Conservation (phyloP, 441 rosid genomes). For the Mallotus japonicus region DNA sequence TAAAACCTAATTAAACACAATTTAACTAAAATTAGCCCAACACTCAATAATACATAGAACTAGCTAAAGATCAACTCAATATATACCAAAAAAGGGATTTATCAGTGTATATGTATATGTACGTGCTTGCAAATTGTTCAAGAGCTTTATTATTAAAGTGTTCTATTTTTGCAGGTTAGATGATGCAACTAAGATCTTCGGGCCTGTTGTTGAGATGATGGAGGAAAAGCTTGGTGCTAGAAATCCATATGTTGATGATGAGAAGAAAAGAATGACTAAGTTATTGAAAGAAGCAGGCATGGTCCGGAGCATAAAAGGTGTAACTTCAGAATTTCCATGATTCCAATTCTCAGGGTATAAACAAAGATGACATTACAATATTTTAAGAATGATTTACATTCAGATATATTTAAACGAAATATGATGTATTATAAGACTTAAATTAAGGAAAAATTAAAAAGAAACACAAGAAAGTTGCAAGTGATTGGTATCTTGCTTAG, state of each 20-base stretch:
- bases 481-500: conserved; percentile 4
- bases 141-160: neutral
- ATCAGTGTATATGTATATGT: neutral
- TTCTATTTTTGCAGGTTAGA: conserved; percentile 55
- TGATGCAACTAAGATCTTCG: conserved; percentile 37
- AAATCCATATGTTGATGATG: conserved; percentile 79
- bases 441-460: conserved; percentile 21
- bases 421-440: conserved; percentile 34
- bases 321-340: conserved; percentile 80
- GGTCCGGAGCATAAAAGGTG: conserved; percentile 59
- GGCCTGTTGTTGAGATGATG: conserved; percentile 64
- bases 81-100: too few species aligned
- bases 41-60: too few species aligned
- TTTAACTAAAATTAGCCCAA: too few species aligned
- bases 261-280: conserved; percentile 75
- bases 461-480: conserved; percentile 19
- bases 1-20: too few species aligned
- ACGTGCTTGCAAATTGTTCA: neutral
- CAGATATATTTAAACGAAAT: conserved; percentile 22
- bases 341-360: conserved; percentile 37
- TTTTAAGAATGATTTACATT: neutral
- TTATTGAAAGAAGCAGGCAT: conserved; percentile 79
- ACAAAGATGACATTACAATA: conserved; percentile 28
- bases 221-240: conserved; percentile 96
- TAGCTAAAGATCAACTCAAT: too few species aligned